Evolutionary conservation across 805 yeast species (phyloP).

Genomic region (Candida peoriensis): DNA sequence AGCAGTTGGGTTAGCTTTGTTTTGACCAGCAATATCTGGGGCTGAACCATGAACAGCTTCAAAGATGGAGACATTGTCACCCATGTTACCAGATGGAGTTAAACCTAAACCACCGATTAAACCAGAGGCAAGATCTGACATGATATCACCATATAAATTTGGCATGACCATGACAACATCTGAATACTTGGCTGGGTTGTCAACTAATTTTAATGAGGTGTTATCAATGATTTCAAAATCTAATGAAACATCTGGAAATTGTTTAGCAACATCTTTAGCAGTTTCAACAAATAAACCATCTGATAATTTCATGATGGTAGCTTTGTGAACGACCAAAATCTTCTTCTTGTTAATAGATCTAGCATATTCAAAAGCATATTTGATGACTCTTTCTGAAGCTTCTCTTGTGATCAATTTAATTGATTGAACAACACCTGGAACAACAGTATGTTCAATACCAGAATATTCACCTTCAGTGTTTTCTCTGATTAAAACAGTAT

Average conservation of each 20-base stretch:
- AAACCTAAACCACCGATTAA: slow-evolving; percentile 98
- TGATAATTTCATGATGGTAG: slow-evolving; percentile 95
- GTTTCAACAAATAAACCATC: slow-evolving; percentile 95
- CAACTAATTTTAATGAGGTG: slow-evolving; percentile 86
- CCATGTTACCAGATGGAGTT: slow-evolving; percentile 99
- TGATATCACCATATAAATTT: slow-evolving; percentile 97
- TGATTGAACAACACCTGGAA: slow-evolving; percentile 97
- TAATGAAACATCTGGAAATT: slow-evolving; percentile 85
- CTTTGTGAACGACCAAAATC: slow-evolving; percentile 95
- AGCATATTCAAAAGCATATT: slow-evolving; percentile 97
- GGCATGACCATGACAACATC: slow-evolving; percentile 95
- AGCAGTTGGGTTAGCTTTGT: slow-evolving; percentile 98
- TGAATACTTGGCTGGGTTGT: slow-evolving; percentile 81
- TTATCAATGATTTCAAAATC: slow-evolving; percentile 90
- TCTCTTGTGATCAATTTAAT: slow-evolving; percentile 95
- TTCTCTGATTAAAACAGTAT: slow-evolving; percentile 95
- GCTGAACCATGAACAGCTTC: slow-evolving; percentile 99
- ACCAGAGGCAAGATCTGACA: slow-evolving; percentile 97
- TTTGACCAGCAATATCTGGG: slow-evolving; percentile 99
- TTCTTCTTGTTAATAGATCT: slow-evolving; percentile 80
- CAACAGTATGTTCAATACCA: slow-evolving; percentile 97
- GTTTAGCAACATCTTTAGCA: slow-evolving; percentile 84
- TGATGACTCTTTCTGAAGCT: slow-evolving; percentile 94
- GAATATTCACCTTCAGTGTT: slow-evolving; percentile 99
- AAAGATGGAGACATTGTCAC: slow-evolving; percentile 94